Conservation (phyloP, 2,329 filamentous ascomycete genomes). For the Trichoderma hamatum region DNA sequence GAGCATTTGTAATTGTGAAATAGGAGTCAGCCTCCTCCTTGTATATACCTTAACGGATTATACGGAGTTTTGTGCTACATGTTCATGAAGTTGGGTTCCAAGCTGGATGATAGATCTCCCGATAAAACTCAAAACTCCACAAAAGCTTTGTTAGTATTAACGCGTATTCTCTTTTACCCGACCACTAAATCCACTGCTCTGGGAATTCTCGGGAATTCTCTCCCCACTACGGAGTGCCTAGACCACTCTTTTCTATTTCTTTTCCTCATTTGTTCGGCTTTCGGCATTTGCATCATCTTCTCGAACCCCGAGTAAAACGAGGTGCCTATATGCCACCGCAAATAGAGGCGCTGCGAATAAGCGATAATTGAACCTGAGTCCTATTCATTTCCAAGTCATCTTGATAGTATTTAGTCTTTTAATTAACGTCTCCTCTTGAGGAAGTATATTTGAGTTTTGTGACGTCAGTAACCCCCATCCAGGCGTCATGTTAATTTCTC, state of each 20-base stretch:
- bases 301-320: not conserved
- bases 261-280: not conserved
- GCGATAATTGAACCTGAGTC: not conserved
- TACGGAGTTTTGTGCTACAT: no score
- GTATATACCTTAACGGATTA: no score
- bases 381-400: not conserved
- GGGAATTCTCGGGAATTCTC: not conserved
- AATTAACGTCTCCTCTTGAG: not conserved
- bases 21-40: no score
- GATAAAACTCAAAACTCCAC: no score
- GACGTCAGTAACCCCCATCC: not conserved
- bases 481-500: not conserved
- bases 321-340: not conserved
- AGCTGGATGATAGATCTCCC: no score
- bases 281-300: not conserved
- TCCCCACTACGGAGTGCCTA: not conserved
- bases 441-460: not conserved
- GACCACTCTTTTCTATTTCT: not conserved
- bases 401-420: not conserved
- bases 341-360: not conserved
- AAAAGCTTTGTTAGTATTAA: no score
- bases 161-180: no score
- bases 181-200: not conserved
- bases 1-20: no score
- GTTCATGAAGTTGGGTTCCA: no score